Evolutionary conservation across 2,329 filamentous ascomycete genomes (phyloP).

Genomic region (Talaromyces sp.): DNA sequence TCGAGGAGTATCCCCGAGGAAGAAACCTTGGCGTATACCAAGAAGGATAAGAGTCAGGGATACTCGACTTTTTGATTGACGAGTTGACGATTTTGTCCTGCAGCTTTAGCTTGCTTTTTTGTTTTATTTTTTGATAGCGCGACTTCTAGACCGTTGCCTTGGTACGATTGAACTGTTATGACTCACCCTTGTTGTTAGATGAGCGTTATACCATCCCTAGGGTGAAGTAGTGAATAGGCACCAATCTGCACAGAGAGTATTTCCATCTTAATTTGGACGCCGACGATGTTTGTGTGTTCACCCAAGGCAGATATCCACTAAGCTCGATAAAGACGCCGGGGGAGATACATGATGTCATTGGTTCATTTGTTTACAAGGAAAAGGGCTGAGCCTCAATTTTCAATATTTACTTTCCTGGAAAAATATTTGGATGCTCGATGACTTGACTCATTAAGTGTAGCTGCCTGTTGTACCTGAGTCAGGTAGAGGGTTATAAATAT

Average conservation of each 20-base stretch:
- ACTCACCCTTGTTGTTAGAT: background rate
- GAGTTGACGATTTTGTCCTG: background rate
- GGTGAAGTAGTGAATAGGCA: background rate
- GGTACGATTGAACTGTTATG: background rate
- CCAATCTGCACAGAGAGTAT: background rate
- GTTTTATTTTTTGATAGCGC: no score
- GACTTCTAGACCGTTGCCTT: background rate
- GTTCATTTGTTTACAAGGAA: background rate
- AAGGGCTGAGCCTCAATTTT: background rate
- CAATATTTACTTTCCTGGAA: background rate
- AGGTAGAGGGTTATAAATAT: background rate
- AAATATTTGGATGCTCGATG: background rate
- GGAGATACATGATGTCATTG: background rate
- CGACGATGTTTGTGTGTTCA: background rate
- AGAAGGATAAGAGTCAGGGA: constrained; percentile 18
- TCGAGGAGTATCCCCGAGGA: constrained; percentile 13
- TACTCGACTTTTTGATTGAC: constrained; percentile 15
- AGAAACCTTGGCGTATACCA: constrained; percentile 13
- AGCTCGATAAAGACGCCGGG: background rate
- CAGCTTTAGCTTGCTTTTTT: no score
- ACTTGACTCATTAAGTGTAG: background rate
- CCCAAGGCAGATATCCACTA: background rate
- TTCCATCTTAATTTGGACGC: background rate
- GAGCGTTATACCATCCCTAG: background rate
- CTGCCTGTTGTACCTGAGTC: background rate